A percentile compares a stretch with the other conserved stretches of the same genome.
phyloP scores from a whole-genome alignment of 106 monocot species.

The Xerophyta viscosa region DNA sequence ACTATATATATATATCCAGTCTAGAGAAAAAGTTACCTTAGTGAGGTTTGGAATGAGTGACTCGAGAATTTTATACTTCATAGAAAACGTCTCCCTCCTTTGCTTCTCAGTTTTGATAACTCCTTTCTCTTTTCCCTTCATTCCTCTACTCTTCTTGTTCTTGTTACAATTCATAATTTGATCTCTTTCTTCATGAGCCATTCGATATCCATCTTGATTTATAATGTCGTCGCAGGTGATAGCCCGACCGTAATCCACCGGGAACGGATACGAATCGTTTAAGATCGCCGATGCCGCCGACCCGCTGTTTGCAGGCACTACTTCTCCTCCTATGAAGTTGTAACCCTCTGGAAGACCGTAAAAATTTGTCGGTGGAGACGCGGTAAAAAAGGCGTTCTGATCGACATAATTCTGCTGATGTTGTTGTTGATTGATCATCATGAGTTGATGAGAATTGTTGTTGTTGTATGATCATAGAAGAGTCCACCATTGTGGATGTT shows the following conservation, averaged over 20 bases:
- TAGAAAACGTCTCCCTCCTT: constrained; percentile 36
- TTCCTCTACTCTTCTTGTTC: neutral
- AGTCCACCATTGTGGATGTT: neutral
- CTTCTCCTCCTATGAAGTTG: too few relatives aligned
- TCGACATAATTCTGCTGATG: neutral
- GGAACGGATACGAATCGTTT: constrained; percentile 1
- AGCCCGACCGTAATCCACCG: too few relatives aligned
- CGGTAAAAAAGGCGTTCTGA: too few relatives aligned
- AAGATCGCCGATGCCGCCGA: constrained; percentile 1
- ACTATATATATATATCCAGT: neutral
- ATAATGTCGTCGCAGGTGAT: neutral
- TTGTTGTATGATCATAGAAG: neutral
- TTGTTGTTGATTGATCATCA: neutral
- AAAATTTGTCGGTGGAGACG: too few relatives aligned
- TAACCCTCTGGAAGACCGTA: too few relatives aligned
- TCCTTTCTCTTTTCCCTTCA: constrained; percentile 1
- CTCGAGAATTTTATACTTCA: constrained; percentile 46
- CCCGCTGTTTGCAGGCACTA: neutral
- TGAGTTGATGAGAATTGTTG: too few relatives aligned
- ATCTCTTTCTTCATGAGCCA: constrained; percentile 2
- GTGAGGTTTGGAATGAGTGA: constrained; percentile 50
- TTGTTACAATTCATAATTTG: neutral
- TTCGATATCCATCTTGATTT: neutral
- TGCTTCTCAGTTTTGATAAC: constrained; percentile 53
- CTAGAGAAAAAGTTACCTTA: constrained; percentile 27